These are phyloP conservation scores for Russula olivacea DNA, from an alignment of 768 basidiomycete species.

Conservation along the genomic window DNA sequence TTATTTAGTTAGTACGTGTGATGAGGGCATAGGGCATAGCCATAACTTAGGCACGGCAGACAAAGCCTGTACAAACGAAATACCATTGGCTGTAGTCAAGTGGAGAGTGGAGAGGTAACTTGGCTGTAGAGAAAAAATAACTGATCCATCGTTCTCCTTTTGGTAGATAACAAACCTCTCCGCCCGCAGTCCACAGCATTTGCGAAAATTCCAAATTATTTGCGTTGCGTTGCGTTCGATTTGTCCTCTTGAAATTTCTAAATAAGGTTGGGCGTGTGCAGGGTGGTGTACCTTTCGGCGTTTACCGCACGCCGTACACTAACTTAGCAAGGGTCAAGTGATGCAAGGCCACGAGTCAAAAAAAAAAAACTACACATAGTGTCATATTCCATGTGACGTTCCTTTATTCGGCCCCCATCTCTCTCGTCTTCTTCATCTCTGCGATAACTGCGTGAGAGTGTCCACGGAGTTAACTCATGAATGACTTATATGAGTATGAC, in stretches of 20 bases:
- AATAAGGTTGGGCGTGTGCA: background rate
- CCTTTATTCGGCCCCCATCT: background rate
- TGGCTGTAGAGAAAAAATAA: background rate
- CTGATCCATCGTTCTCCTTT: background rate
- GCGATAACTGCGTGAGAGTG: background rate
- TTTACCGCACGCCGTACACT: background rate
- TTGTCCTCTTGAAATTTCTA: background rate
- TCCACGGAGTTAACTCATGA: background rate
- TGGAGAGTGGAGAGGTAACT: background rate
- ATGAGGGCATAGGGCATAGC: conserved; percentile 3
- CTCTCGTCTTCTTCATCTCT: background rate
- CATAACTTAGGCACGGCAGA: background rate
- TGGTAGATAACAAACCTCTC: background rate
- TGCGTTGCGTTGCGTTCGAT: too few species aligned
- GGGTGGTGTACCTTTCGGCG: conserved; percentile 6
- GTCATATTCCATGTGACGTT: conserved; percentile 1
- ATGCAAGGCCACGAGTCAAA: background rate
- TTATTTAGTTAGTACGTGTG: conserved; percentile 3
- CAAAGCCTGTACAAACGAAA: background rate
- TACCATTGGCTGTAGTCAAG: background rate
- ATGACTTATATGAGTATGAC: background rate
- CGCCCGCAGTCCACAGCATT: background rate
- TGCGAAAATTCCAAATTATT: background rate
- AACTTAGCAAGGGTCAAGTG: background rate
- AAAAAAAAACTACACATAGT: background rate